These are phyloP conservation scores for Fomitopsis serialis DNA, from an alignment of 768 basidiomycete species.

Conservation along the genomic window DNA sequence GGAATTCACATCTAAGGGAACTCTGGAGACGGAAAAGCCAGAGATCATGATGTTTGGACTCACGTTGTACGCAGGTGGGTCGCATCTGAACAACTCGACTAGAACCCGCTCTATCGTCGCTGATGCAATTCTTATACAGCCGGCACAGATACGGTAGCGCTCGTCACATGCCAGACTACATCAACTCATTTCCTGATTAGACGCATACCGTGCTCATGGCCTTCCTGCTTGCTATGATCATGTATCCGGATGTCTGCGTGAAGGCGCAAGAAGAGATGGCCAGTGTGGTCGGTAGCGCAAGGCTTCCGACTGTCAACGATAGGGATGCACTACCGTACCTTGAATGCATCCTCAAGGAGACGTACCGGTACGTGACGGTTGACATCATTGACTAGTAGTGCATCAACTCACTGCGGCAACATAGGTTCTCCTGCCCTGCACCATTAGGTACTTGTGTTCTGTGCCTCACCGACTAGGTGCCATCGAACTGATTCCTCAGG, in stretches of 20 bases:
- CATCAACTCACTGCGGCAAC: neutral
- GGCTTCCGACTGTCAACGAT: conserved; percentile 36
- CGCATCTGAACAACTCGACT: conserved; percentile 2
- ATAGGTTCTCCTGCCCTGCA: conserved; percentile 6
- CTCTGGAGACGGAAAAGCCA: neutral
- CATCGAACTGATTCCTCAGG: conserved; percentile 3
- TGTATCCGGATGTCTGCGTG: conserved; percentile 32
- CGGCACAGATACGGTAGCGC: conserved; percentile 12
- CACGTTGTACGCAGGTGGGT: conserved; percentile 2
- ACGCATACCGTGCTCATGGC: conserved; percentile 33
- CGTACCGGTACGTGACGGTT: conserved; percentile 16
- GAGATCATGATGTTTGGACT: neutral
- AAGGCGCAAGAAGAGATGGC: conserved; percentile 42
- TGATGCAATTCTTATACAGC: conserved; percentile 5
- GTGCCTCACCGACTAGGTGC: neutral
- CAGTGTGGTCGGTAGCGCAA: conserved; percentile 31
- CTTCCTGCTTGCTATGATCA: conserved; percentile 35
- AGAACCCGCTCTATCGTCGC: neutral
- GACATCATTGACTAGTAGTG: neutral
- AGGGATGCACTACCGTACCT: conserved; percentile 36
- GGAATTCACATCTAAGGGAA: neutral
- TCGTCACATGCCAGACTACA: neutral
- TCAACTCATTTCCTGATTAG: conserved; percentile 17
- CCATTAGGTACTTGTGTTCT: conserved; percentile 9
- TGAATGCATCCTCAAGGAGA: conserved; percentile 34